Evolutionary conservation across 1,139 yeast species (phyloP), one percentile per base, ranked within the genome.

Genomic region (Candida sojae): DNA sequence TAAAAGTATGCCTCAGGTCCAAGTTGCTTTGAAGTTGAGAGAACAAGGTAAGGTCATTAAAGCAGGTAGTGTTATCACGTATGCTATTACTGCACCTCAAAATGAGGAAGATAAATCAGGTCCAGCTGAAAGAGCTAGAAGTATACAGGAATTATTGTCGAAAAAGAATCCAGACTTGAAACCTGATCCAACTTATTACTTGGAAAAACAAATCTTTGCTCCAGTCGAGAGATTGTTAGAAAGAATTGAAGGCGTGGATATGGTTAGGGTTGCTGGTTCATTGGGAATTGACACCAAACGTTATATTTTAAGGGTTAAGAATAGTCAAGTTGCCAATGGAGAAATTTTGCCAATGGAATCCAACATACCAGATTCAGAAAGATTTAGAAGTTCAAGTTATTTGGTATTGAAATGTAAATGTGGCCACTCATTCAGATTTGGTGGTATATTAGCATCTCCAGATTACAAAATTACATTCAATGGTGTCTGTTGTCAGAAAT

Each of bases 1-100:
- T 25, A 87, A 88, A 59, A 75, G 80, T 25, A 88, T 89, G 92
- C 97, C 99, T 2, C 91, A 92, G 31, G 97, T 95, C 11, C 96
- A 87, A 63, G 97, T 91, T 37, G 99, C 98, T 0, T 73, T 89
- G 52, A 79, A 96, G 57, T 76, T 90, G 65, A 75, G 88, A 55
- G 81, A 79, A 9, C 84, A 83, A 55, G 98, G 98, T 34, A 92
- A 90, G 58, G 84, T 88, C 38, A 81, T 95, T 49, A 86, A 86
- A 55, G 93, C 96, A 1, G 97, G 96, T 30, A 88, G 87, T 60
- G 98, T 95, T 43, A 86, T 95, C 47, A 88, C 97, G 0, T 95
- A 79, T 70, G 88, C 93, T 34, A 85, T 93, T 38, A 83, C 95
- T 0, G 67, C 73, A 0, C 65, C 70, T 1, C 29, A 30, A 9